Evolutionary conservation across 495 filamentous ascomycete species (phyloP).

Genomic region (Aspergillus coremiiformis): DNA sequence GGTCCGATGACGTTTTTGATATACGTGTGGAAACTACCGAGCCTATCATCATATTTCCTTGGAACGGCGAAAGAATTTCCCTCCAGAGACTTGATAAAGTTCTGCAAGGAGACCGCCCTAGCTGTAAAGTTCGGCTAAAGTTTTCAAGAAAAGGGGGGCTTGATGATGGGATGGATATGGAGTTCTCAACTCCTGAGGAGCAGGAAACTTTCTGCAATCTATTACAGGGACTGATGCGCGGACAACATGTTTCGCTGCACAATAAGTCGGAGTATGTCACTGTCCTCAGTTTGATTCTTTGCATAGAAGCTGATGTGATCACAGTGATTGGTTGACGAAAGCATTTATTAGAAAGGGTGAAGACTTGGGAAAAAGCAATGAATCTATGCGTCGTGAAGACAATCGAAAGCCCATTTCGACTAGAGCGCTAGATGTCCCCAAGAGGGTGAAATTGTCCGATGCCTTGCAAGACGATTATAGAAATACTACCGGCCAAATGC

Average conservation of each 20-base stretch:
- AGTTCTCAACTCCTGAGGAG: conserved; percentile 21
- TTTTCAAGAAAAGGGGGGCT: conserved; percentile 19
- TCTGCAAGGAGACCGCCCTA: conserved; percentile 14
- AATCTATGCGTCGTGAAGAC: neutral
- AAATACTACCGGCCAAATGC: conserved; percentile 5
- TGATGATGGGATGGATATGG: conserved; percentile 29
- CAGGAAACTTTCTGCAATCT: conserved; percentile 16
- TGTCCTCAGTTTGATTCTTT: neutral
- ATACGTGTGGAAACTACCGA: conserved; percentile 13
- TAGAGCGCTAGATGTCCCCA: conserved; percentile 6
- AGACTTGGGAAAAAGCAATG: neutral
- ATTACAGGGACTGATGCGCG: conserved; percentile 1
- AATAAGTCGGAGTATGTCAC: neutral
- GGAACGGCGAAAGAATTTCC: conserved; percentile 5
- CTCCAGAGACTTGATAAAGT: conserved; percentile 17
- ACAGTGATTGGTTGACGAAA: conserved; percentile 32
- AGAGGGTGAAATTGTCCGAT: conserved; percentile 29
- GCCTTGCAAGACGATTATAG: conserved; percentile 21
- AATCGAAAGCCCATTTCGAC: neutral
- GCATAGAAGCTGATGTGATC: conserved; percentile 5
- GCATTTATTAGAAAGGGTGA: conserved; percentile 22
- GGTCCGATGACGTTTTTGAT: neutral
- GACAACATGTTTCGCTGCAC: neutral
- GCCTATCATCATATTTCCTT: conserved; percentile 1
- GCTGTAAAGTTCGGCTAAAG: conserved; percentile 30